Evolutionary conservation across 352 stramenopile species (phyloP).

Genomic region (Phytophthora pini): DNA sequence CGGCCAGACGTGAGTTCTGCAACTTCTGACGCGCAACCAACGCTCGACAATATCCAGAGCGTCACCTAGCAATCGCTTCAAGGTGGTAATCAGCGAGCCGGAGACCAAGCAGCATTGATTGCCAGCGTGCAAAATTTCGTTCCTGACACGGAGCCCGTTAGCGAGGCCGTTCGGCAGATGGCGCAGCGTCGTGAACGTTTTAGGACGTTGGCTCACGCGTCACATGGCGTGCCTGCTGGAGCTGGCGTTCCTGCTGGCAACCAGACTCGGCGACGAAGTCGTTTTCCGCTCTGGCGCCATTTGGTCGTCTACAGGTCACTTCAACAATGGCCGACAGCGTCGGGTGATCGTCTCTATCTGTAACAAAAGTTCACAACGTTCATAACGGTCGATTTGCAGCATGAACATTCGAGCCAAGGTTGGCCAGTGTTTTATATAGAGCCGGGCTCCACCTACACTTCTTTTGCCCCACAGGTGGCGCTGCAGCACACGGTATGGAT

Average conservation of each 20-base stretch:
- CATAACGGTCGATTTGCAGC: too few relatives aligned
- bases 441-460: constrained; percentile 18
- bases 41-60: constrained; percentile 9
- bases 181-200: constrained; percentile 13
- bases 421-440: constrained; percentile 10
- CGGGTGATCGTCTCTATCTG: too few relatives aligned
- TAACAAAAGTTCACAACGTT: too few relatives aligned
- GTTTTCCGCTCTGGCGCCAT: constrained; percentile 5
- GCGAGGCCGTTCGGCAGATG: constrained; percentile 5
- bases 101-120: constrained; percentile 23
- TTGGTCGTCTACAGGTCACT: constrained; percentile 21
- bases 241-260: constrained; percentile 16
- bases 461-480: constrained; percentile 21
- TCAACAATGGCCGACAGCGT: constrained; percentile 9
- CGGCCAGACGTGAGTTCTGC: constrained; percentile 44
- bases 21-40: constrained; percentile 42
- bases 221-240: constrained; percentile 15
- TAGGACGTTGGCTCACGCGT: constrained; percentile 5
- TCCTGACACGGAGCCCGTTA: constrained; percentile 6
- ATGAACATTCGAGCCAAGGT: not conserved
- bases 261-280: constrained; percentile 2
- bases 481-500: constrained; percentile 29
- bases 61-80: not conserved
- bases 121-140: constrained; percentile 19
- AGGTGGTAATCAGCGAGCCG: constrained; percentile 29